Evolutionary conservation across 306 rosid genomes (phyloP).

Genomic region (Sesbania bispinosa): DNA sequence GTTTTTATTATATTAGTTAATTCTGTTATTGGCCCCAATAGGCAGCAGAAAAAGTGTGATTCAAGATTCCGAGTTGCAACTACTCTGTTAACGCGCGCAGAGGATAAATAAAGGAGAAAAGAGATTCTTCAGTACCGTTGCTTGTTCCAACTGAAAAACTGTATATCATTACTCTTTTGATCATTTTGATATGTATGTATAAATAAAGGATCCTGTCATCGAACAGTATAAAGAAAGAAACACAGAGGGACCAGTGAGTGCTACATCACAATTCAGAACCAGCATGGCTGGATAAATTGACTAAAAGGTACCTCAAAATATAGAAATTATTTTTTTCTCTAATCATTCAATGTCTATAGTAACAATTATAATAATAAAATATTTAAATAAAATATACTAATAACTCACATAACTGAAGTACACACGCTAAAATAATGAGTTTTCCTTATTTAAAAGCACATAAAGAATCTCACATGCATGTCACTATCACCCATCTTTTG

Average conservation of each 20-base stretch:
- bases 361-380: neutral
- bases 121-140: conserved; percentile 27
- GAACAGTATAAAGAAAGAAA: conserved; percentile 24
- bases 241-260: conserved; percentile 29
- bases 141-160: conserved; percentile 30
- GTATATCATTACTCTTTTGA: conserved; percentile 16
- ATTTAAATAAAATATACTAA: neutral
- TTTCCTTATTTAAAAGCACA: neutral
- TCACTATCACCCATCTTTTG: conserved; percentile 24
- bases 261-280: conserved; percentile 11
- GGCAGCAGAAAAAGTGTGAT: neutral
- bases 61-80: neutral
- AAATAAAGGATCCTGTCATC: conserved; percentile 22
- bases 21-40: neutral
- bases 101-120: conserved; percentile 5
- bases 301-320: conserved; percentile 20
- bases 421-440: neutral
- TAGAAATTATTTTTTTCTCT: neutral
- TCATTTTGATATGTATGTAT: neutral
- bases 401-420: neutral
- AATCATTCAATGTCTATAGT: neutral
- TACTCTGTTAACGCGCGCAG: neutral
- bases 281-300: conserved; percentile 12
- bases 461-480: neutral
- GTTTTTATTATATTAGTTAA: neutral